Base-by-base conservation (phyloP, 352 stramenopile genomes). In the Globisporangium splendens region DNA sequence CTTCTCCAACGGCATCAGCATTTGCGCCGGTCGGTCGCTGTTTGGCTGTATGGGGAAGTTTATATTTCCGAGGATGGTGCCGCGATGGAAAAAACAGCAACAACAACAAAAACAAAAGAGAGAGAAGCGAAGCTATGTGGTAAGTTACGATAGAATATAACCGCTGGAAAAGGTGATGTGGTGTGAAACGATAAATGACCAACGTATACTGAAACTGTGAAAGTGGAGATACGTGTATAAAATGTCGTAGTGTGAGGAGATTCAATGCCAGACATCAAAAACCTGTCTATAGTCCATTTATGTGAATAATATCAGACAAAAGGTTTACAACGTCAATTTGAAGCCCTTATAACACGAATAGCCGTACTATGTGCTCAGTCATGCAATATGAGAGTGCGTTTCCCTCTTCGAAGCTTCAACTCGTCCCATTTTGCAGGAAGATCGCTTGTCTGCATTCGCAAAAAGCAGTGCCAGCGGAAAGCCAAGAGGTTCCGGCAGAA, bases 1-100 rank as follows among this genome's bases (percentile, higher is more conserved):
- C 43, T 66, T 65, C 59, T 89, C 77, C 17, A 95, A 70, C 68
- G 72, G 56, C 66, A 49, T 35, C n/a, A 51, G 47, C 48, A 56
- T 62, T 12, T 22, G 8, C 18, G 4, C 17, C 28, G 14, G 20
- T 57, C 41, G 20, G 21, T 59, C 50, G 42, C 38, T 43, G 11
- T 52, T 50, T 21, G 28, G 38, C 50, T 58, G 21, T 58, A 42
- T 46, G 35, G 52, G 41, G 24, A 49, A n/a, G 18, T 47, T 12
- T 13, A 56, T 18, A 17, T 35, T 35, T 11, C 28, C 24, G 24
- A 31, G 28, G 28, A 35, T 35, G 28, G n/a, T n/a, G n/a, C n/a
- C n/a, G n/a, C n/a, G n/a, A n/a, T n/a, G n/a, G n/a, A n/a, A n/a
- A n/a, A 41, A 41, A 13, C 12, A 41, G 12, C 12, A 13, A 41